phyloP scores from a whole-genome alignment of 176 grass and related monocot species.

The Pontederia paniculata region DNA sequence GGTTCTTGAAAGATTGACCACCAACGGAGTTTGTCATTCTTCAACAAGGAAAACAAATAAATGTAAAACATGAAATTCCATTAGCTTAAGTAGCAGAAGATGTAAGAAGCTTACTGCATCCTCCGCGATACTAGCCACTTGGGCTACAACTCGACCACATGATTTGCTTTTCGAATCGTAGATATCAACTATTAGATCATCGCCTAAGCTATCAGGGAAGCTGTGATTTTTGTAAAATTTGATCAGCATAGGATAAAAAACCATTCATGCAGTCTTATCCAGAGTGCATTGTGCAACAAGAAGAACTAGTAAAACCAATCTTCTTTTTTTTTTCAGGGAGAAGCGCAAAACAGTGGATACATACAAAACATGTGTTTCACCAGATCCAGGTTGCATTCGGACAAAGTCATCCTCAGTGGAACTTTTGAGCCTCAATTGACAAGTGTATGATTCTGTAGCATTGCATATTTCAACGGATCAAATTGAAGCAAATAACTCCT shows the following conservation, averaged over 20 bases:
- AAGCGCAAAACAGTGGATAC: conserved; percentile 28
- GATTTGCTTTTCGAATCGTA: conserved; percentile 78
- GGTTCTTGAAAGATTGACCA: conserved; percentile 89
- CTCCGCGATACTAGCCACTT: conserved; percentile 91
- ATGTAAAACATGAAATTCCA: too few species aligned
- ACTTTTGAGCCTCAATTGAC: conserved; percentile 88
- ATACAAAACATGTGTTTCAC: conserved; percentile 96
- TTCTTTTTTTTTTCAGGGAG: too few species aligned
- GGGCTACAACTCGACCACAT: conserved; percentile 73
- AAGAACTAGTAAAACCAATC: too few species aligned
- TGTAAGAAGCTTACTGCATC: conserved; percentile 50
- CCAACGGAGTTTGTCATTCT: conserved; percentile 90
- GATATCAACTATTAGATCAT: conserved; percentile 86
- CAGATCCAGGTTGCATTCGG: conserved; percentile 92
- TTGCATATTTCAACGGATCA: conserved; percentile 22
- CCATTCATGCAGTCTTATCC: too few species aligned
- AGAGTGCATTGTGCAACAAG: too few species aligned
- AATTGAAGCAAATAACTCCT: conserved; percentile 10
- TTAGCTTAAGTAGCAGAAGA: too few species aligned
- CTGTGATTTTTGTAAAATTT: conserved; percentile 28
- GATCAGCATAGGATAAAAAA: too few species aligned
- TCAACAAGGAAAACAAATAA: conserved; percentile 16
- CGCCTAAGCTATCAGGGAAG: conserved; percentile 97
- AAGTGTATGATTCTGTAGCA: conserved; percentile 73
- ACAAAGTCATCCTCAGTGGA: conserved; percentile 53